Evolutionary conservation across 768 basidiomycete species (phyloP).

Genomic region (Boletus eberwhitei): DNA sequence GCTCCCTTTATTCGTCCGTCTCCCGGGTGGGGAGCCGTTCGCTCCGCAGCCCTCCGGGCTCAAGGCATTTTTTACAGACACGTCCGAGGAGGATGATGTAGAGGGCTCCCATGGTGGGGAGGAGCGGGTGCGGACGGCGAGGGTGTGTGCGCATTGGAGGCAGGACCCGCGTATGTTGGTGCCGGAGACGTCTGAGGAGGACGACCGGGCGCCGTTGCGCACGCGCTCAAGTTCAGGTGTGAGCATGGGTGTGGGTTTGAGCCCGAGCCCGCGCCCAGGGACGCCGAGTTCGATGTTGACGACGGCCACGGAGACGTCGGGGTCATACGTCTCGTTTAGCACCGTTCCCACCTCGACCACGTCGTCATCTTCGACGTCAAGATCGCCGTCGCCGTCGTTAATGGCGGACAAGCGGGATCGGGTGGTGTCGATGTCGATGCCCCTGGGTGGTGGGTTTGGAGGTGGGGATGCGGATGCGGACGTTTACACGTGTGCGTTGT

Average conservation of each 20-base stretch:
- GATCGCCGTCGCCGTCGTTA: constrained; percentile 16
- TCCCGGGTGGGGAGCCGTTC: constrained; percentile 3
- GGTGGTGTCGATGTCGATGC: background rate
- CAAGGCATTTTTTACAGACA: constrained; percentile 18
- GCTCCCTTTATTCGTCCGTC: constrained; percentile 3
- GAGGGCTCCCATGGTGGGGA: background rate
- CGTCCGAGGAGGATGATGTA: constrained; percentile 15
- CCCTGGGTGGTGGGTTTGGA: background rate
- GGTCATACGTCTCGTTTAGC: constrained; percentile 23
- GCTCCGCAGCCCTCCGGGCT: constrained; percentile 19
- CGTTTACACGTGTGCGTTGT: constrained; percentile 9
- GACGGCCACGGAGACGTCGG: constrained; percentile 20
- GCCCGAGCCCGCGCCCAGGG: constrained; percentile 14
- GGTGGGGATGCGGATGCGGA: background rate
- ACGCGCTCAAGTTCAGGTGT: background rate
- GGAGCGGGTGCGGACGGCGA: background rate
- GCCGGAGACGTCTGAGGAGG: constrained; percentile 4
- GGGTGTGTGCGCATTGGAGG: constrained; percentile 1
- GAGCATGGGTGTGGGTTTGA: background rate
- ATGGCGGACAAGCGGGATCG: background rate
- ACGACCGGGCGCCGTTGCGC: background rate
- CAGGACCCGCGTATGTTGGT: constrained; percentile 8
- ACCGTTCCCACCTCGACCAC: constrained; percentile 18
- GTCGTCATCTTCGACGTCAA: constrained; percentile 12
- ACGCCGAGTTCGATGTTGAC: constrained; percentile 20